These are phyloP conservation scores for Ogataea hybrid DNA, from an alignment of 1,139 yeast species.

Conservation along the genomic window DNA sequence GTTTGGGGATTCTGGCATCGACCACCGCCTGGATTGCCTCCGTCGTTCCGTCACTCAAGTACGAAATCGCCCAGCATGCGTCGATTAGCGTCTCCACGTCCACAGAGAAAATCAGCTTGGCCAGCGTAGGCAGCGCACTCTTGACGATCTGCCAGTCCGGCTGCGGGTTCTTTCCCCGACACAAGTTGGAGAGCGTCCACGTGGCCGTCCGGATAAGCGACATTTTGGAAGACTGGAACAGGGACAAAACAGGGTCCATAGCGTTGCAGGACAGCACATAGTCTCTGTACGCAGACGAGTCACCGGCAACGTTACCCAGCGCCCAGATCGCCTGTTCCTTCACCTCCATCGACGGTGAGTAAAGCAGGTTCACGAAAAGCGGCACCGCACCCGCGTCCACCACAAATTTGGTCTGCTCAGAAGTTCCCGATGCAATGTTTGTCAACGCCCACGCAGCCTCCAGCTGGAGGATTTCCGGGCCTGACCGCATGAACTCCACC, in stretches of 20 bases:
- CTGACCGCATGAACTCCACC: slow-evolving; percentile 79
- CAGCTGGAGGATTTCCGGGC: slow-evolving; percentile 83
- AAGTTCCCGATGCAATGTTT: slow-evolving; percentile 93
- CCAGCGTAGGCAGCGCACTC: slow-evolving; percentile 86
- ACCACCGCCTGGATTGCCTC: slow-evolving; percentile 96
- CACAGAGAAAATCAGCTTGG: slow-evolving; percentile 83
- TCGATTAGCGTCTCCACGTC: slow-evolving; percentile 94
- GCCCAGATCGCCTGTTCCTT: slow-evolving; percentile 99
- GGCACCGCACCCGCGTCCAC: slow-evolving; percentile 96
- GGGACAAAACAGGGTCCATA: slow-evolving; percentile 78
- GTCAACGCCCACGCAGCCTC: slow-evolving; percentile 99
- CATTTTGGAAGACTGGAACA: slow-evolving; percentile 81
- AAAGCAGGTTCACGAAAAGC: slow-evolving; percentile 75
- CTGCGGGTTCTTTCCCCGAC: slow-evolving; percentile 95
- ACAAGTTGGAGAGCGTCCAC: slow-evolving; percentile 94
- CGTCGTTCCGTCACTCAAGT: slow-evolving; percentile 87
- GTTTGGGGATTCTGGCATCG: slow-evolving; percentile 92
- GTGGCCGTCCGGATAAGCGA: slow-evolving; percentile 93
- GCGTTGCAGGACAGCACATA: slow-evolving; percentile 83
- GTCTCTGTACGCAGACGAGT: slow-evolving; percentile 86
- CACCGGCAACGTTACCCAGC: slow-evolving; percentile 98
- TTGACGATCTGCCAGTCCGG: slow-evolving; percentile 92
- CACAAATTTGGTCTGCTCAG: slow-evolving; percentile 86
- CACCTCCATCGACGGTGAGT: slow-evolving; percentile 82
- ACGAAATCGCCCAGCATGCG: slow-evolving; percentile 99